These are phyloP conservation scores for Stellera chamaejasme DNA, from an alignment of 345 rosid species.

Conservation along the genomic window DNA sequence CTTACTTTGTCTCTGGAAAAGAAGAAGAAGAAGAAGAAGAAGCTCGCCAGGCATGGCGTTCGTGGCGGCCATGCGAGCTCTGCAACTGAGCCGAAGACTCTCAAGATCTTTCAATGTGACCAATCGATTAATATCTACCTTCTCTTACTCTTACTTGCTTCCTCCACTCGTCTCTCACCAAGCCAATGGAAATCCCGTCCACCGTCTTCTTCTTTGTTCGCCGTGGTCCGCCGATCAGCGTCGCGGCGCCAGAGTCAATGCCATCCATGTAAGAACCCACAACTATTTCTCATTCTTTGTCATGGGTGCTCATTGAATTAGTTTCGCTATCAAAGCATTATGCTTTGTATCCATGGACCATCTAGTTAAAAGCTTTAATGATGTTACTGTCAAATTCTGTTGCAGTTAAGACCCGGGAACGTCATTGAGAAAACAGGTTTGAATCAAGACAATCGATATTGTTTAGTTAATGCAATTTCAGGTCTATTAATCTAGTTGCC, in stretches of 20 bases:
- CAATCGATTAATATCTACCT: slow-evolving; percentile 12
- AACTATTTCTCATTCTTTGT: neutral
- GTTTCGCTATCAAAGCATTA: neutral
- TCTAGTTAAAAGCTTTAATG: neutral
- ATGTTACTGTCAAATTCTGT: neutral
- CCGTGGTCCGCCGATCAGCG: slow-evolving; percentile 56
- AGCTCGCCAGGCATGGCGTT: too few species aligned
- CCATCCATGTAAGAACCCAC: slow-evolving; percentile 42
- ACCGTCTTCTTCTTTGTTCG: slow-evolving; percentile 15
- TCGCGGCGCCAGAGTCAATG: slow-evolving; percentile 71
- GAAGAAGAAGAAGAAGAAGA: too few species aligned
- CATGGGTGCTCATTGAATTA: neutral
- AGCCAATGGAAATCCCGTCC: neutral
- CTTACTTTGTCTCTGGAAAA: too few species aligned
- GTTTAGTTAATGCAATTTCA: neutral
- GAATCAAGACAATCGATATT: neutral
- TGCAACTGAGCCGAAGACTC: slow-evolving; percentile 21
- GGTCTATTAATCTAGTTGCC: neutral
- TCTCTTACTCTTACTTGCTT: slow-evolving; percentile 13
- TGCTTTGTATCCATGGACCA: neutral
- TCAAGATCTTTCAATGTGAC: slow-evolving; percentile 22
- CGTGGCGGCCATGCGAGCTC: slow-evolving; percentile 15
- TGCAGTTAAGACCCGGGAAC: slow-evolving; percentile 79
- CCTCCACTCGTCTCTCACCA: slow-evolving; percentile 11
- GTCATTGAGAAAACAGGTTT: slow-evolving; percentile 82